phyloP scores from a whole-genome alignment of 1,284 basidiomycete genomes.

The Marasmius sp. region DNA sequence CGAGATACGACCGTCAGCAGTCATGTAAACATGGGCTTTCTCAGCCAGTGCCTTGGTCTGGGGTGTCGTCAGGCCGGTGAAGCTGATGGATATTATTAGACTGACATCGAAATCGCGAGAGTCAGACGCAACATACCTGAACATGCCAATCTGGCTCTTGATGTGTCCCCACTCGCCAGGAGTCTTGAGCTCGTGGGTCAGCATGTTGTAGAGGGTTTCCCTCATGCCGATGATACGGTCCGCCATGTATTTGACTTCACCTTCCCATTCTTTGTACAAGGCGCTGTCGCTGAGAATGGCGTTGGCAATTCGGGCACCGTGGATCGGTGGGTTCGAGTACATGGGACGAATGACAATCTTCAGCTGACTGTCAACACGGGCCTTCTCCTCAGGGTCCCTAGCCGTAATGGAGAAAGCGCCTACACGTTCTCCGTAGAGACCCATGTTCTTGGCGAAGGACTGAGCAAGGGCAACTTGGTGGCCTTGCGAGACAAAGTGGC shows the following conservation, averaged over 20 bases:
- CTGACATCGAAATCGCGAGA: not conserved
- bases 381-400: conserved; percentile 77
- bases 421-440: conserved; percentile 95
- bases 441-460: conserved; percentile 99
- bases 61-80: conserved; percentile 81
- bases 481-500: conserved; percentile 90
- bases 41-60: conserved; percentile 90
- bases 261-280: conserved; percentile 88
- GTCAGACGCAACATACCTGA: conserved; percentile 54
- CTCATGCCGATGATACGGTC: conserved; percentile 97
- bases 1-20: conserved; percentile 86
- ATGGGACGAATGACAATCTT: conserved; percentile 97
- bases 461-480: conserved; percentile 88
- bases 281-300: conserved; percentile 78
- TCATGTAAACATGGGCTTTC: conserved; percentile 95
- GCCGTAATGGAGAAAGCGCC: conserved; percentile 91
- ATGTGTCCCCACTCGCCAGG: conserved; percentile 97
- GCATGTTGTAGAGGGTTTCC: conserved; percentile 76
- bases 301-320: conserved; percentile 91
- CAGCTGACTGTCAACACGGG: conserved; percentile 88
- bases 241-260: conserved; percentile 94
- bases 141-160: conserved; percentile 96
- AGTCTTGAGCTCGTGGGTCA: conserved; percentile 83
- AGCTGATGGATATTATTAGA: conserved; percentile 45
- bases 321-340: conserved; percentile 98